Conservation (phyloP, 352 stramenopile genomes). For the Pythium biforme region DNA sequence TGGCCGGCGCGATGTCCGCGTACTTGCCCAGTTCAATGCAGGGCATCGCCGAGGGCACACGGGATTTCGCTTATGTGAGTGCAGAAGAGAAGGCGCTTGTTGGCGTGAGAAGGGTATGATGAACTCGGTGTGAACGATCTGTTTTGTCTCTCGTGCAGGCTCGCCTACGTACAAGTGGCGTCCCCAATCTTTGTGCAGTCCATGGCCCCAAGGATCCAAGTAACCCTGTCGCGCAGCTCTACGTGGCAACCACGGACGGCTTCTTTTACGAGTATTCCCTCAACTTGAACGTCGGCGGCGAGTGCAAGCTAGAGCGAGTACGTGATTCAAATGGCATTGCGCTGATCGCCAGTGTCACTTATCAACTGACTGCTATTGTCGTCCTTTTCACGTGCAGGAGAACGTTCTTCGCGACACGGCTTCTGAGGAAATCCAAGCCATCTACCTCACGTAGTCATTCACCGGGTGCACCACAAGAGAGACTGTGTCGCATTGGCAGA, state of each 20-base stretch:
- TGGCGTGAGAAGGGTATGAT: no score
- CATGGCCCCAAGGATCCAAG: conserved; percentile 59
- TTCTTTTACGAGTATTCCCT: conserved; percentile 90
- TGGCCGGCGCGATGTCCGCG: conserved; percentile 62
- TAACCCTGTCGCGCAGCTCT: conserved; percentile 63
- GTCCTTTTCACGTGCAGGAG: conserved; percentile 42
- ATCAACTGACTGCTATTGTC: neutral
- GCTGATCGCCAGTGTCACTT: neutral
- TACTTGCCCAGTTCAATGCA: conserved; percentile 78
- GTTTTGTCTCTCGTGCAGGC: no score
- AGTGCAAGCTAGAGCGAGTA: conserved; percentile 83
- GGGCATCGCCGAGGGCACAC: conserved; percentile 82
- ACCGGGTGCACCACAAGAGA: no score
- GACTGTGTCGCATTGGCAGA: no score
- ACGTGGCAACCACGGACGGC: conserved; percentile 75
- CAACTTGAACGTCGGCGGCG: conserved; percentile 60
- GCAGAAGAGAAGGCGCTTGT: conserved; percentile 18
- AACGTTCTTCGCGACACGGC: conserved; percentile 80
- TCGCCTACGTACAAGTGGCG: conserved; percentile 60
- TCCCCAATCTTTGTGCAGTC: conserved; percentile 79
- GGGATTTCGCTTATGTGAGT: conserved; percentile 84
- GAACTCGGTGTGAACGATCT: no score
- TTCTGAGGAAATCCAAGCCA: conserved; percentile 82
- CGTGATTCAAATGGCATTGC: conserved; percentile 1
- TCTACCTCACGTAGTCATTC: conserved; percentile 62